Conservation (phyloP, 805 yeast genomes). For the Kregervanrija pseudodelftensis region DNA sequence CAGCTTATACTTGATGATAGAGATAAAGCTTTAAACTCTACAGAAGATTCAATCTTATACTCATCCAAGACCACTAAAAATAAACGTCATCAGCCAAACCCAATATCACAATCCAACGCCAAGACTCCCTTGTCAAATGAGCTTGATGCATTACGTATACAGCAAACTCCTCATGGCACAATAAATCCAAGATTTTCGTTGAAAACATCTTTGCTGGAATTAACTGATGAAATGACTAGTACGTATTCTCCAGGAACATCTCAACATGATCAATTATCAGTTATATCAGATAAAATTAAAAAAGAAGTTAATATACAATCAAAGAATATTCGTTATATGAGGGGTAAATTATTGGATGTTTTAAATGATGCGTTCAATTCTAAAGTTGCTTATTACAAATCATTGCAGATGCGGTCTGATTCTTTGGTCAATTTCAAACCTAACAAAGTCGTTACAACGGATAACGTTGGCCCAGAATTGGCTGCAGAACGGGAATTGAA, state of each 20-base stretch:
- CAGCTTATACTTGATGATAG: slow-evolving; percentile 42
- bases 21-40: slow-evolving; percentile 27
- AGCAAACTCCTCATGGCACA: slow-evolving; percentile 26
- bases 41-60: slow-evolving; percentile 12
- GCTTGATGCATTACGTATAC: slow-evolving; percentile 22
- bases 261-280: slow-evolving; percentile 1
- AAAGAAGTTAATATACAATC: slow-evolving; percentile 37
- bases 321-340: slow-evolving; percentile 31
- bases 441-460: slow-evolving; percentile 9
- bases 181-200: slow-evolving; percentile 25
- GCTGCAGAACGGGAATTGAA: slow-evolving; percentile 16
- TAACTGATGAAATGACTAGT: slow-evolving; percentile 13
- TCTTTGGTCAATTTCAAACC: slow-evolving; percentile 51
- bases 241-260: not conserved
- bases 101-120: not conserved
- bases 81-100: not conserved
- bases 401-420: slow-evolving; percentile 82
- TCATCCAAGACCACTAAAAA: slow-evolving; percentile 1
- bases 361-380: slow-evolving; percentile 66
- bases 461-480: slow-evolving; percentile 14
- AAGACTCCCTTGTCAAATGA: not conserved
- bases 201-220: slow-evolving; percentile 16
- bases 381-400: slow-evolving; percentile 76
- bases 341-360: slow-evolving; percentile 41
- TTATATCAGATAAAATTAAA: slow-evolving; percentile 10